Conservation (phyloP, 257 asterid species). For the Coffea canephora region DNA sequence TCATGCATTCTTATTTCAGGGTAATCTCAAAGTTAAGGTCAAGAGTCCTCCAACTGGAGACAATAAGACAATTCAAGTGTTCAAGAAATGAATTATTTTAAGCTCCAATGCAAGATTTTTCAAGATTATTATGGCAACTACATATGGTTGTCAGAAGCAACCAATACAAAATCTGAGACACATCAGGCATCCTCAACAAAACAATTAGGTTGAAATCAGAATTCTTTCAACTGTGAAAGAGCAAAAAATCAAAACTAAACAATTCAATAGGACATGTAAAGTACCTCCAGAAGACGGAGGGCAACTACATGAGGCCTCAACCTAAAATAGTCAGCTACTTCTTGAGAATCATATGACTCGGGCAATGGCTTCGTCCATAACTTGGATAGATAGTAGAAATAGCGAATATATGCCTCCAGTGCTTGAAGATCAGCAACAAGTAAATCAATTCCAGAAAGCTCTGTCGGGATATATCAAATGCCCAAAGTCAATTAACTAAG, state of each 20-base stretch:
- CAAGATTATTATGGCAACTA: not conserved
- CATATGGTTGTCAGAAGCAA: not conserved
- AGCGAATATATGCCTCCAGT: conserved; percentile 66
- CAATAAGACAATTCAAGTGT: not conserved
- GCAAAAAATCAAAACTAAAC: conserved; percentile 2
- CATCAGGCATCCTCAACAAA: not conserved
- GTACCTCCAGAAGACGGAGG: conserved; percentile 87
- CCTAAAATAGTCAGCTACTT: conserved; percentile 65
- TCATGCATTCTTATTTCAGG: not conserved
- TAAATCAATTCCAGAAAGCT: conserved; percentile 77
- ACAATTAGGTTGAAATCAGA: not conserved
- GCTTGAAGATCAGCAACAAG: conserved; percentile 82
- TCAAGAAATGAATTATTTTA: not conserved
- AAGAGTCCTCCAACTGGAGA: not conserved
- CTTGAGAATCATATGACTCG: conserved; percentile 69
- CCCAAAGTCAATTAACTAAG: conserved; percentile 12
- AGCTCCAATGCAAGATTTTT: not conserved
- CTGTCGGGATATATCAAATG: conserved; percentile 39
- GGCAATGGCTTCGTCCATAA: conserved; percentile 95
- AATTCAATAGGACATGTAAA: conserved; percentile 6
- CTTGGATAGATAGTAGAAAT: conserved; percentile 59
- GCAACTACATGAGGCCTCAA: conserved; percentile 90
- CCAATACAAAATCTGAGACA: not conserved
- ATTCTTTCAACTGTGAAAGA: not conserved
- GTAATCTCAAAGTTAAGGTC: not conserved